A percentile compares a stretch with the other conserved stretches of the same genome.
Conservation (phyloP, 2,329 filamentous ascomycete species). For the Cytospora chrysosperma region DNA sequence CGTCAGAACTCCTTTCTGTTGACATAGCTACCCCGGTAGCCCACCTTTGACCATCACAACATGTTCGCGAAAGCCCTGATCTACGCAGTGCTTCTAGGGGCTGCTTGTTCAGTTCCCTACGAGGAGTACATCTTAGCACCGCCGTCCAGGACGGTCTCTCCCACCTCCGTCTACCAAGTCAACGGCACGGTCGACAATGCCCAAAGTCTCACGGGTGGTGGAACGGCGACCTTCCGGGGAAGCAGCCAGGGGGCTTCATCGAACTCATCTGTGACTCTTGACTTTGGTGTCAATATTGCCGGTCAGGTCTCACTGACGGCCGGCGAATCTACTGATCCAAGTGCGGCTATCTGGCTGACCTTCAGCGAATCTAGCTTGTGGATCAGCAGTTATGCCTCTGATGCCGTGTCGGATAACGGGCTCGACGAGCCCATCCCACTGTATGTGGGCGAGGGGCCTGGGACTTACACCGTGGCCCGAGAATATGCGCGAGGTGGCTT, state of each 20-base stretch:
- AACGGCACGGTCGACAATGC: constrained; percentile 26
- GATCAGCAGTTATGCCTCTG: constrained; percentile 45
- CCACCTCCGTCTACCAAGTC: constrained; percentile 22
- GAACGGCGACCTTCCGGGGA: constrained; percentile 9
- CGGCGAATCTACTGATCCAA: constrained; percentile 25
- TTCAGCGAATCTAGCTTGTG: constrained; percentile 44
- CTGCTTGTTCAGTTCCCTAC: constrained; percentile 13
- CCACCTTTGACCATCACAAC: not conserved
- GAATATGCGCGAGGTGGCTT: constrained; percentile 39
- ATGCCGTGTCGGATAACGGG: constrained; percentile 33
- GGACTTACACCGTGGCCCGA: constrained; percentile 29
- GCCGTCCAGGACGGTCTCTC: constrained; percentile 23
- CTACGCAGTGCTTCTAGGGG: not conserved
- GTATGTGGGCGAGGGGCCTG: constrained; percentile 12
- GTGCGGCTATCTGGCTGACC: constrained; percentile 38
- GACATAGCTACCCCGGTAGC: not conserved
- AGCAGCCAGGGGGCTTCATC: constrained; percentile 27
- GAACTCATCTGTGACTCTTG: constrained; percentile 37
- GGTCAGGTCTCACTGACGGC: constrained; percentile 38
- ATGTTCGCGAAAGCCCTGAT: constrained; percentile 9
- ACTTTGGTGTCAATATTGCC: constrained; percentile 40
- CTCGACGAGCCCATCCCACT: constrained; percentile 19
- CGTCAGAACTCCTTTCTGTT: not conserved
- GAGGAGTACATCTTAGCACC: constrained; percentile 28
- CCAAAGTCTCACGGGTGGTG: constrained; percentile 27